Evolutionary conservation across 176 grass and related monocot species (phyloP), one percentile per base, ranked within the genome.

Genomic region (Leersia perrieri): DNA sequence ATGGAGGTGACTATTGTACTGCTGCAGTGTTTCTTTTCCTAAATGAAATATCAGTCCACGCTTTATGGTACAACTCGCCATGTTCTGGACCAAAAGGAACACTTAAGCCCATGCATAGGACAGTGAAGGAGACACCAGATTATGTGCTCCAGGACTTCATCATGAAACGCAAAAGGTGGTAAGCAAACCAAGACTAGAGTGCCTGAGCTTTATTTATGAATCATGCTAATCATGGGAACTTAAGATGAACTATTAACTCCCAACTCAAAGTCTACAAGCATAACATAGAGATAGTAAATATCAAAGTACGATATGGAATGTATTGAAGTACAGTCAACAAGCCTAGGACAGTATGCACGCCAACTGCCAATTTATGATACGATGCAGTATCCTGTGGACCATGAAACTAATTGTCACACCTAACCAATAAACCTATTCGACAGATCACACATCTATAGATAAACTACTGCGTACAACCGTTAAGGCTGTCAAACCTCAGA

Each of bases 71-170:
- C 47, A 30, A 14, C 28, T 77, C n/a, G 14, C 29, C 40, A 34
- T 61, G 63, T 68, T 84, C 58, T 60, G 75, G 41, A 42, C 18
- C 22, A 60, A 78, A 78, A 78, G 27, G 44, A n/a, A 27, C 1
- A 14, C 32, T 63, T 71, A 15, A 70, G 67, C 44, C 34, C 74
- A 67, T 79, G 67, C 58, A 45, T 47, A 61, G 9, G 7, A 29
- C 73, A 35, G 11, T 88, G 11, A 84, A 20, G 47, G 11, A 68
- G 68, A 69, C 47, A 31, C 7, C 44, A 29, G 45, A 61, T 8
- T 42, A 11, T 84, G 80, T 31, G 68, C 60, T 72, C 60, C 74
- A 40, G 36, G n/a, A 36, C 38, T 55, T 33, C 26, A 65, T 85
- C 65, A 64, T 79, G 68, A 66, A 29, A 63, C 63, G 55, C 45